phyloP scores from a whole-genome alignment of 208 protist species.

The Acanthamoeba triangularis region DNA sequence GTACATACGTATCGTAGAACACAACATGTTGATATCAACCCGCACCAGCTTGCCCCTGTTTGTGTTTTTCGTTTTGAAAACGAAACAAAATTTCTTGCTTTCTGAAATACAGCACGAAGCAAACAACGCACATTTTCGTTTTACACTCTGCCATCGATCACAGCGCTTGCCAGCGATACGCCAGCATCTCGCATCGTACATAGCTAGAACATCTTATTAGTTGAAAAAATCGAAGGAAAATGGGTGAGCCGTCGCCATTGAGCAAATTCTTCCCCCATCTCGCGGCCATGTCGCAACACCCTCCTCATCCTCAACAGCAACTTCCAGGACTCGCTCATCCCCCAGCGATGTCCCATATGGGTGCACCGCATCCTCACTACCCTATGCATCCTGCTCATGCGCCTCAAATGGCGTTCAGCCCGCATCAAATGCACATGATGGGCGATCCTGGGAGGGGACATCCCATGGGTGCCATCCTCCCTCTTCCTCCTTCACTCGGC shows the following conservation, averaged over 20 bases:
- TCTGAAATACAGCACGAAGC: neutral
- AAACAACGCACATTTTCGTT: neutral
- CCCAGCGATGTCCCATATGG: neutral
- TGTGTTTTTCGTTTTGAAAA: too few species aligned
- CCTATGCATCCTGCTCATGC: neutral
- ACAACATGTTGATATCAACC: neutral
- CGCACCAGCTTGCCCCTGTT: too few species aligned
- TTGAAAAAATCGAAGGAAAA: neutral
- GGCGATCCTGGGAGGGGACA: neutral
- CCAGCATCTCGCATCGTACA: too few species aligned
- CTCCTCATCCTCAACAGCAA: constrained; percentile 9
- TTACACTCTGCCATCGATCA: neutral
- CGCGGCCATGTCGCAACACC: constrained; percentile 8
- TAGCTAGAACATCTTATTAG: neutral
- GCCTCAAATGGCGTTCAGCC: neutral
- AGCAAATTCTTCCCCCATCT: constrained; percentile 76
- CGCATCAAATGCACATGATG: constrained; percentile 32
- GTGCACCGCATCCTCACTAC: neutral
- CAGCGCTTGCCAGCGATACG: neutral
- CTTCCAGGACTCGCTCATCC: neutral
- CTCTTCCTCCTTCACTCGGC: neutral
- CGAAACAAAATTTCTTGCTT: neutral
- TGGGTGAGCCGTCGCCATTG: constrained; percentile 40
- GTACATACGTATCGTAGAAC: neutral
- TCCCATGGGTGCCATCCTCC: constrained; percentile 39